Conservation (phyloP, 108 stramenopile genomes). For the Nitzschia sp. region DNA sequence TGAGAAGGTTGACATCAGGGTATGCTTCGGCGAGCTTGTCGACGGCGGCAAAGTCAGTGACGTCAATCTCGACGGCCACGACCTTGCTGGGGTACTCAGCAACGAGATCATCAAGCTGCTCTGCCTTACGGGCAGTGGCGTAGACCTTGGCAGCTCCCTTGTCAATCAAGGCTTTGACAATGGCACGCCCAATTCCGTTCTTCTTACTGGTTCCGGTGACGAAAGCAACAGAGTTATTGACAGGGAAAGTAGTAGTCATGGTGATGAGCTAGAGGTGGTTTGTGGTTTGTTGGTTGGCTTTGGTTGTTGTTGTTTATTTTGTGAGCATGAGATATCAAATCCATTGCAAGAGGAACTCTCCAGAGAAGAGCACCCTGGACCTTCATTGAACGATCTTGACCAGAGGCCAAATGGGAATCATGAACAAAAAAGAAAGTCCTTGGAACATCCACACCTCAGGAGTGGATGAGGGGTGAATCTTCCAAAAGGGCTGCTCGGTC, state of each 20-base stretch:
- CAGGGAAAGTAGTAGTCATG: neutral
- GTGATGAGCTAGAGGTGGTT: too few relatives aligned
- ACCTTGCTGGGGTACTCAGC: neutral
- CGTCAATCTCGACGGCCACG: neutral
- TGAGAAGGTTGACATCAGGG: neutral
- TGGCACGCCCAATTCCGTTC: slow-evolving; percentile 1
- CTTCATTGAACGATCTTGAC: too few relatives aligned
- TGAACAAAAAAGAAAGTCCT: too few relatives aligned
- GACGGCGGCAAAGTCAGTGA: neutral
- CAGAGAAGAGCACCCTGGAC: too few relatives aligned
- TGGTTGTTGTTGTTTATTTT: too few relatives aligned
- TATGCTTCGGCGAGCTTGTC: neutral
- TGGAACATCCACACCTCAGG: too few relatives aligned
- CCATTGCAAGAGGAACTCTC: too few relatives aligned
- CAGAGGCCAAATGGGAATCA: too few relatives aligned
- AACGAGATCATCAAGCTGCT: slow-evolving; percentile 3
- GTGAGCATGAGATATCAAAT: too few relatives aligned
- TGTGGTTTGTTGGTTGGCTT: too few relatives aligned
- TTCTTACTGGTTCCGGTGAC: slow-evolving; percentile 1
- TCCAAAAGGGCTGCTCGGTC: too few relatives aligned
- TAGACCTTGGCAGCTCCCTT: neutral
- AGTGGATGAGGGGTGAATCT: too few relatives aligned
- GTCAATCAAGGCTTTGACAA: neutral
- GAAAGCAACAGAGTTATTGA: neutral
- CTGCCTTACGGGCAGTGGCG: slow-evolving; percentile 1